Evolutionary conservation across 495 filamentous ascomycete genomes (phyloP), one percentile per base, ranked within the genome.

Genomic region (Penicillium soppii): DNA sequence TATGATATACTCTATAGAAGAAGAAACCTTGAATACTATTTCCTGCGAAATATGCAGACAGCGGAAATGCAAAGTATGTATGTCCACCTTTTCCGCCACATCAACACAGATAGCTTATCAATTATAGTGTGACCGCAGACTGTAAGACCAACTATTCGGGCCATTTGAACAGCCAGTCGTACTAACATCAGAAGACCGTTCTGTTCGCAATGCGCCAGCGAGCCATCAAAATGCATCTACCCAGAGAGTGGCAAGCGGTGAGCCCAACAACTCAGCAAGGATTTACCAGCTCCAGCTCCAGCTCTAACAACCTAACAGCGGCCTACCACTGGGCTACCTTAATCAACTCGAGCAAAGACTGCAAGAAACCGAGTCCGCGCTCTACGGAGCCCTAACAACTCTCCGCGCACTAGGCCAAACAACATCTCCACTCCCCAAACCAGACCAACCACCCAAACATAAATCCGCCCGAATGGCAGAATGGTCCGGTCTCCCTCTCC

Each of bases 201-300:
- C 23, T 67, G 65, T 33, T 61, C 59, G n/a, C 62, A 66, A 39
- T 67, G 65, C 52, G 48, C 50, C n/a, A 47, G 33, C 15, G 59
- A 63, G 22, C 62, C 59, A 20, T 63, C 59, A 1, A 61, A 56
- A 57, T 67, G 65, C 42, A 49, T 43, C 12, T 67, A 67, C 36
- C 65, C 59, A 1, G 65, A 66, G 43, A 66, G 54, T 50, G 65
- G 62, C 29, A 67, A 66, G 33, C 58, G 65, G 65, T 58, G 36
- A 44, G 38, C 19, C 44, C 20, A 26, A 15, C 1, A 12, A 40
- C 29, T 15, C 25, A 57, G 25, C 25, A 23, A 33, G n/a, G n/a
- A n/a, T n/a, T n/a, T n/a, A n/a, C n/a, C n/a, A n/a, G n/a, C n/a
- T n/a, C n/a, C n/a, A n/a, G n/a, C n/a, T n/a, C n/a, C n/a, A n/a